Evolutionary conservation across 805 yeast species (phyloP), one percentile per base, ranked within the genome.

Genomic region (Metschnikowia vanudenii): DNA sequence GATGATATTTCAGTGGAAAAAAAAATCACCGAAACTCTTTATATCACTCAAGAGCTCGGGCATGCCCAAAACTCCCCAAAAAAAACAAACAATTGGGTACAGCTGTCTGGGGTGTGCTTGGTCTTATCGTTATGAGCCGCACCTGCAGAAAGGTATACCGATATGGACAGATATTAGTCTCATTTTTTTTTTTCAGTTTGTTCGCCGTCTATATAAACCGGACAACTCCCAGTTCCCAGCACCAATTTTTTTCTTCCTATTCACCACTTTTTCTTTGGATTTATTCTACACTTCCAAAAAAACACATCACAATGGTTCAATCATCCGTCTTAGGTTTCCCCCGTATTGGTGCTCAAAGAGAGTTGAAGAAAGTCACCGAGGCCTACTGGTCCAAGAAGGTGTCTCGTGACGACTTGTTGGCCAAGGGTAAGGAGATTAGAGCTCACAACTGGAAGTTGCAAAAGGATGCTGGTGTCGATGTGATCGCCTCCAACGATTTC

Each of bases 261-360:
- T 33, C 14, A 30, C 13, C 18, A 20, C 37, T 37, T 42, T 38
- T 30, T 37, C 37, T 42, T 37, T 37, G 39, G 41, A 37, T 37
- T 29, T 22, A 22, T 37, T 24, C n/a, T 22, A 22, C 31, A 22
- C 31, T 17, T 14, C 37, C 26, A 16, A 16, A 20, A 20, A 33
- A 32, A 37, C 30, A 14, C 12, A 24, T 22, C 37, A 78, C 51
- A 65, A 92, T 92, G 98, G 98, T 92, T 75, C 85, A 85, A 76
- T 92, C 98, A 57, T 83, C 97, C 68, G 95, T 94, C 64, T 83
- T 94, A 77, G 99, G 99, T 74, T 94, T 94, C 94, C 99, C 99
- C 78, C 94, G 99, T 81, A 94, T 92, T 68, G 99, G 99, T 68
- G 94, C 97, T 64, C 90, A 90, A 80, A 94, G 99, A 84, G 99